Evolutionary conservation across 2,329 filamentous ascomycete genomes (phyloP).

Genomic region (Cladosporium austrohemisphaericum): DNA sequence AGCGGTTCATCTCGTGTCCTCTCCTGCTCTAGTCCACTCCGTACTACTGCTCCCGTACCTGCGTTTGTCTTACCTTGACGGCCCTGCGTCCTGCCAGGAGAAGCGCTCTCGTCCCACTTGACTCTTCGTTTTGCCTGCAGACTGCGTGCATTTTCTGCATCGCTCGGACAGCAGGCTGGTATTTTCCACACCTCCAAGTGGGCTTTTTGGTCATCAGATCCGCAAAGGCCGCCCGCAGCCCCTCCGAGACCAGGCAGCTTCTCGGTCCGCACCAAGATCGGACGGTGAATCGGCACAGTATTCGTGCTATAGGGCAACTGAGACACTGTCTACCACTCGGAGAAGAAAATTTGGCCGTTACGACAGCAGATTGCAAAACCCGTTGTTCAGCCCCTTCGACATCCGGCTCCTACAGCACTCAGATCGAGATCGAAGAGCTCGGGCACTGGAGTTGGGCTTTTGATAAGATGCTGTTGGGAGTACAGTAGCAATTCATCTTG

Average conservation of each 20-base stretch:
- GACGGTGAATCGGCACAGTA: conserved; percentile 9
- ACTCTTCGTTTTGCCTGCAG: background rate
- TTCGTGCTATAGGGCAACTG: conserved; percentile 13
- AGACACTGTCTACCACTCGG: conserved; percentile 13
- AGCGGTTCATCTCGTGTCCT: conserved; percentile 8
- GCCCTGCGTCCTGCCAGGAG: conserved; percentile 11
- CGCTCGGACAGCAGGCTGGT: conserved; percentile 3
- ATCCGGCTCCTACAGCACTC: conserved; percentile 4
- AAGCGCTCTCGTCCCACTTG: conserved; percentile 6
- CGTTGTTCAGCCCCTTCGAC: conserved; percentile 15
- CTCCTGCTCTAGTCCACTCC: conserved; percentile 4
- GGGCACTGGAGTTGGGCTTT: conserved; percentile 5
- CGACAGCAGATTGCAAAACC: conserved; percentile 12
- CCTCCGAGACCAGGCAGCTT: conserved; percentile 13
- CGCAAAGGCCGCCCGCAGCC: conserved; percentile 13
- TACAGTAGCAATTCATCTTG: conserved; percentile 13
- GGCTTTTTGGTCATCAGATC: conserved; percentile 15
- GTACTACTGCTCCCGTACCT: conserved; percentile 8
- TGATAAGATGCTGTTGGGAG: conserved; percentile 15
- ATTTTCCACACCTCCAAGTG: conserved; percentile 4
- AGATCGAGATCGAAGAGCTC: conserved; percentile 14
- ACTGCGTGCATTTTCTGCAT: background rate
- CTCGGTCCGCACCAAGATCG: conserved; percentile 13
- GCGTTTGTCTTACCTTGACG: conserved; percentile 15
- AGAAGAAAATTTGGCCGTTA: conserved; percentile 4